Evolutionary conservation across 2,329 filamentous ascomycete species (phyloP), one percentile per base, ranked within the genome.

Genomic region (Arthroderma sp.): DNA sequence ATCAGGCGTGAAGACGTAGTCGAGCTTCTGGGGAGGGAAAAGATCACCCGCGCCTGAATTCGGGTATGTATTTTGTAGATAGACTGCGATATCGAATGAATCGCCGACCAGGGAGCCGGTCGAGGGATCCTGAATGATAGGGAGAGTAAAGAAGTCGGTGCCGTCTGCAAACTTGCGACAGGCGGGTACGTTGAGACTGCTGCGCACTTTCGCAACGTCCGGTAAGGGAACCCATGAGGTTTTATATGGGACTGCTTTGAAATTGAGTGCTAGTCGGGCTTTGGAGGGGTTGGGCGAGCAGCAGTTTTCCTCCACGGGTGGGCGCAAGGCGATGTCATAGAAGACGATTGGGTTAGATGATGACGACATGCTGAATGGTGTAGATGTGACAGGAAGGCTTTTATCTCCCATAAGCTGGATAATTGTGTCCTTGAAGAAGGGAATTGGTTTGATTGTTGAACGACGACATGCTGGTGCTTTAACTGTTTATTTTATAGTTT

Each of bases 61-160:
- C 0, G 75, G 73, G 44, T 74, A 78, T 0, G 56, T 65, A 1
- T 67, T 59, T 27, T 81, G 69, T 1, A 82, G 65, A 52, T 80
- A 74, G 28, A 71, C 59, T 5, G 78, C 79, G 48, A 82, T 82
- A 43, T 82, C 78, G 54, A 80, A 79, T 2, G 77, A 76, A 60
- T 83, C 79, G 4, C 78, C 78, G 2, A 81, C 45, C 0, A 65
- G 42, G 0, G 58, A 47, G 4, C 53, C 54, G 0, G 68, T 71
- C 11, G 53, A 45, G 0, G 63, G 56, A 42, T 80, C 73, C 1
- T 62, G 52, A 22, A 82, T 57, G 36, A 80, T 66, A 1, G 79
- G 78, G 0, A 82, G 67, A 2, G 78, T 83, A 59, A 68, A 68
- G 61, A 69, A 82, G 53, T 78, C 73, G 31, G 60, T 64, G 36